phyloP scores from a whole-genome alignment of 208 protist species.

The Leishmania arabica region DNA sequence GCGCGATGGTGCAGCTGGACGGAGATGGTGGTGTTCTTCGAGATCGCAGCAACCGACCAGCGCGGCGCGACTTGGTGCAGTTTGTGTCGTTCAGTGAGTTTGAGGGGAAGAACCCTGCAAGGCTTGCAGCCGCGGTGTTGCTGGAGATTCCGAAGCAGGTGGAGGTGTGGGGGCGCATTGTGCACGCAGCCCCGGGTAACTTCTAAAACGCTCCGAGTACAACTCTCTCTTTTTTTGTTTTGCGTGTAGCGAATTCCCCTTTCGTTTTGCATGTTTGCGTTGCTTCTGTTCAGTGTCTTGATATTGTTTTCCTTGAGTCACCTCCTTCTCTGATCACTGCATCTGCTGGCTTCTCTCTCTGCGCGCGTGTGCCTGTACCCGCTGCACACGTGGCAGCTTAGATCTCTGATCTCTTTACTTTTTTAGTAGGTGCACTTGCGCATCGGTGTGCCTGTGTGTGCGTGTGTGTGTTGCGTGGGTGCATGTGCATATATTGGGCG shows the following conservation, averaged over 20 bases:
- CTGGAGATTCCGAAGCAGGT: constrained; percentile 57
- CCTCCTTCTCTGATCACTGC: background rate
- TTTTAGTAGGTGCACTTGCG: background rate
- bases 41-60: constrained; percentile 2
- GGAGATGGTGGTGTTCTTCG: constrained; percentile 66
- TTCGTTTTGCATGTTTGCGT: background rate
- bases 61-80: constrained; percentile 65
- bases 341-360: background rate
- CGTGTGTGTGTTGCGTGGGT: background rate
- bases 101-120: constrained; percentile 19
- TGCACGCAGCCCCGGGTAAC: background rate
- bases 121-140: constrained; percentile 56
- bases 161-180: constrained; percentile 26
- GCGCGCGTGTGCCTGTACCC: background rate
- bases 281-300: background rate
- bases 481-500: background rate
- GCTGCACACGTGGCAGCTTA: background rate
- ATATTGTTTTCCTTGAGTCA: background rate
- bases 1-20: constrained; percentile 92
- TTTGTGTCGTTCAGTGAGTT: constrained; percentile 75
- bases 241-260: background rate
- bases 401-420: background rate
- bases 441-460: background rate
- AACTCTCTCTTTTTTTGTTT: background rate
- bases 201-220: background rate